Evolutionary conservation across 768 basidiomycete species (phyloP).

Genomic region (Pholiota conissans): DNA sequence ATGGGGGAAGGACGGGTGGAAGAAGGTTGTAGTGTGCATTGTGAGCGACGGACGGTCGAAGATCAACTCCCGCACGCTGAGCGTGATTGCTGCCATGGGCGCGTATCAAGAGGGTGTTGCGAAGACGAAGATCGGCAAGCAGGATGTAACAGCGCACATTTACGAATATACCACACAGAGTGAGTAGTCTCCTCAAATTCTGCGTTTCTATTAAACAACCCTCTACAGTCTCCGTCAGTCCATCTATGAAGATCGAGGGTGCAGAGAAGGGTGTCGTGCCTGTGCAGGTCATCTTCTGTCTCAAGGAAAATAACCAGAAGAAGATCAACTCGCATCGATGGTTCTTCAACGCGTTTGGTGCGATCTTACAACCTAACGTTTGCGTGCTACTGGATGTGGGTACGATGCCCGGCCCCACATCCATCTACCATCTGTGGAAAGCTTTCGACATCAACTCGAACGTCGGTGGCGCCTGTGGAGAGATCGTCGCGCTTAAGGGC

Average conservation of each 20-base stretch:
- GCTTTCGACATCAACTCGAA: constrained; percentile 92
- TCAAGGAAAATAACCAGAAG: constrained; percentile 92
- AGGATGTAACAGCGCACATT: constrained; percentile 85
- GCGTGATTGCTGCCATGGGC: constrained; percentile 91
- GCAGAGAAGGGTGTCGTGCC: constrained; percentile 81
- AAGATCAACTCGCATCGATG: constrained; percentile 95
- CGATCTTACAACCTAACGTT: constrained; percentile 85
- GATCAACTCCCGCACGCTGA: constrained; percentile 82
- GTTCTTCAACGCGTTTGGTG: constrained; percentile 92
- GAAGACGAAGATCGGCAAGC: constrained; percentile 80
- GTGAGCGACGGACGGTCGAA: constrained; percentile 86
- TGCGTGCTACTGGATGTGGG: constrained; percentile 89
- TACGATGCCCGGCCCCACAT: constrained; percentile 80
- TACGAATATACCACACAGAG: constrained; percentile 95
- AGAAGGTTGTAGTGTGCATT: constrained; percentile 94
- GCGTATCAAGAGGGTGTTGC: constrained; percentile 94
- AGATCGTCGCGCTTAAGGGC: constrained; percentile 91
- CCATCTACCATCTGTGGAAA: constrained; percentile 93
- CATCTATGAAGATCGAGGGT: constrained; percentile 79
- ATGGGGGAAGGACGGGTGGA: constrained; percentile 98
- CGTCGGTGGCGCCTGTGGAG: constrained; percentile 93
- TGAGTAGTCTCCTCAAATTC: constrained; percentile 33
- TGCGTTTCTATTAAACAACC: neutral
- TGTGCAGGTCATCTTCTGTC: constrained; percentile 89
- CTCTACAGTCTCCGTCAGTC: constrained; percentile 71